These are phyloP conservation scores for Cudoniella acicularis DNA, from an alignment of 495 filamentous ascomycete species.

Conservation along the genomic window DNA sequence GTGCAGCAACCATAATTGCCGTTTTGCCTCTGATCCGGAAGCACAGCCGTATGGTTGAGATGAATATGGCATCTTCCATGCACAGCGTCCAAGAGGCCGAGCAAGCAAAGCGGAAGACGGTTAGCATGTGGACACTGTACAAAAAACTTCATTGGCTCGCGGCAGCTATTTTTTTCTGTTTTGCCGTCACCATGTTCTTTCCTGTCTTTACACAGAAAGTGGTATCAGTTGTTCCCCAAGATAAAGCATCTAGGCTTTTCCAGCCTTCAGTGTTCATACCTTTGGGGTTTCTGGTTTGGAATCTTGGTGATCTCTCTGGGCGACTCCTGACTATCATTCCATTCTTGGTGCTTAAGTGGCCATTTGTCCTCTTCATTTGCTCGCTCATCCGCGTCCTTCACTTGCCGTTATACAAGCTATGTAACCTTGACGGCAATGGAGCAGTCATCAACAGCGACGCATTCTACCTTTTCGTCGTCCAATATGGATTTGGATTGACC, in stretches of 20 bases:
- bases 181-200: constrained; percentile 86
- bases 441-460: constrained; percentile 73
- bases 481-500: constrained; percentile 75
- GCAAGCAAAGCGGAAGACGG: constrained; percentile 46
- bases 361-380: constrained; percentile 58
- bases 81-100: constrained; percentile 44
- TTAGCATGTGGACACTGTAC: constrained; percentile 65
- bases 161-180: constrained; percentile 69
- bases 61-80: constrained; percentile 34
- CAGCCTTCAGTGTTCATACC: constrained; percentile 78
- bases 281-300: constrained; percentile 91
- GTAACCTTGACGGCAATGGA: constrained; percentile 69
- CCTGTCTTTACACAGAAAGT: constrained; percentile 88
- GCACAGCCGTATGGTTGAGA: constrained; percentile 38
- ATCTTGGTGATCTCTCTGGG: constrained; percentile 78
- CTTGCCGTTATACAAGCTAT: constrained; percentile 83
- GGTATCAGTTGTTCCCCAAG: constrained; percentile 57
- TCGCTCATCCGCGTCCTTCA: constrained; percentile 62
- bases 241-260: constrained; percentile 54
- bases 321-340: constrained; percentile 67
- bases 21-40: constrained; percentile 46
- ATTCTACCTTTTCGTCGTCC: constrained; percentile 83
- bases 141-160: constrained; percentile 70
- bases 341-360: constrained; percentile 55
- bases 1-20: constrained; percentile 54